A percentile compares a stretch with the other conserved stretches of the same genome.
phyloP scores from a whole-genome alignment of 2,329 filamentous ascomycete species.

The Nemania sp. region DNA sequence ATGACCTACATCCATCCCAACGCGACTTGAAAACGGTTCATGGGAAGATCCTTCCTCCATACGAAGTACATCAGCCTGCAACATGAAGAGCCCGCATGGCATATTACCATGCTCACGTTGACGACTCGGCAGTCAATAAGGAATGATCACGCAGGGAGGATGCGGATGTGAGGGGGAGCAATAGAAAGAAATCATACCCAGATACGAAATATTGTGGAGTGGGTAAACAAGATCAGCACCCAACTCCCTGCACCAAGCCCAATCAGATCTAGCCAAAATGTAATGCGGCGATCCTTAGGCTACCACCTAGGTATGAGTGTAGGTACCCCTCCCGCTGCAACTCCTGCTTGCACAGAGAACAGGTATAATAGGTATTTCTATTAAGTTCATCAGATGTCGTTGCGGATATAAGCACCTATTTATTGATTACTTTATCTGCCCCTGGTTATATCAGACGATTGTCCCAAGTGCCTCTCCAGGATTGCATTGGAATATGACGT shows the following conservation, averaged over 20 bases:
- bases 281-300: too few relatives aligned
- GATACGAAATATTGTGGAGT: not conserved
- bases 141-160: not conserved
- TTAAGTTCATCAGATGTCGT: too few relatives aligned
- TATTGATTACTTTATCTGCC: too few relatives aligned
- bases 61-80: not conserved
- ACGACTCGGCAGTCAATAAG: too few relatives aligned
- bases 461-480: too few relatives aligned
- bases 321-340: too few relatives aligned
- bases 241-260: not conserved
- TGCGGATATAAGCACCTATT: too few relatives aligned
- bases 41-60: not conserved
- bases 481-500: too few relatives aligned
- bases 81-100: not conserved
- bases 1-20: conserved; percentile 3
- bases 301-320: too few relatives aligned
- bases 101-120: not conserved
- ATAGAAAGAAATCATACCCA: not conserved
- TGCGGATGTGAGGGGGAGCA: conserved; percentile 12
- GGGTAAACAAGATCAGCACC: conserved; percentile 9
- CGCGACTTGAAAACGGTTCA: conserved; percentile 12
- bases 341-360: too few relatives aligned
- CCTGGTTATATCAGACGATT: too few relatives aligned
- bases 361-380: too few relatives aligned
- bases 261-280: conserved; percentile 1